These are phyloP conservation scores for Lichtheimia hyalospora DNA, from an alignment of 371 early-diverging fungal species.

Conservation along the genomic window DNA sequence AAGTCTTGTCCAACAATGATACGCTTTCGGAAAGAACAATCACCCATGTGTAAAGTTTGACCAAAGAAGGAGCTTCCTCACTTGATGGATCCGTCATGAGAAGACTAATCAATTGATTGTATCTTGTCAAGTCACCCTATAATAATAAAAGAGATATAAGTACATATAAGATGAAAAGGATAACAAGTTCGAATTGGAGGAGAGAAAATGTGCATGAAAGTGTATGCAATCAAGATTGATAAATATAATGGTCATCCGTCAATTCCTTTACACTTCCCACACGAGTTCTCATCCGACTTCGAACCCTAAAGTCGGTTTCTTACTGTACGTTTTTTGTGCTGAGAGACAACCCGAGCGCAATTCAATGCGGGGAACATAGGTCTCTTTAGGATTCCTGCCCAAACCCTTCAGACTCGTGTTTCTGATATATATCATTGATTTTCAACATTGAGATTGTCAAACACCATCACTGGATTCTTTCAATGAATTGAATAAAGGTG, in stretches of 20 bases:
- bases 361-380: not conserved
- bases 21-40: slow-evolving; percentile 55
- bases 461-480: not conserved
- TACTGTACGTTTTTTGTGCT: not conserved
- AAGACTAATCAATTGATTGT: slow-evolving; percentile 52
- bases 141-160: not conserved
- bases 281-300: not conserved
- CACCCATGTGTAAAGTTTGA: slow-evolving; percentile 53
- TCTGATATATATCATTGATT: not conserved
- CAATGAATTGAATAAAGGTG: slow-evolving; percentile 1
- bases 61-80: slow-evolving; percentile 48
- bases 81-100: slow-evolving; percentile 41
- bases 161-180: slow-evolving; percentile 11
- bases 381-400: not conserved
- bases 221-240: not conserved
- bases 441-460: not conserved
- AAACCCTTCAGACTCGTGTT: not conserved
- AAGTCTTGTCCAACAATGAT: slow-evolving; percentile 52
- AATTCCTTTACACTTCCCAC: slow-evolving; percentile 21
- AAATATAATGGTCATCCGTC: slow-evolving; percentile 15
- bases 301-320: not conserved
- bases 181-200: slow-evolving; percentile 13
- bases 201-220: slow-evolving; percentile 11
- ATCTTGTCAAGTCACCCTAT: slow-evolving; percentile 51
- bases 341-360: not conserved